phyloP scores from a whole-genome alignment of 371 early-diverging fungal species.

The Globomyces sp. region DNA sequence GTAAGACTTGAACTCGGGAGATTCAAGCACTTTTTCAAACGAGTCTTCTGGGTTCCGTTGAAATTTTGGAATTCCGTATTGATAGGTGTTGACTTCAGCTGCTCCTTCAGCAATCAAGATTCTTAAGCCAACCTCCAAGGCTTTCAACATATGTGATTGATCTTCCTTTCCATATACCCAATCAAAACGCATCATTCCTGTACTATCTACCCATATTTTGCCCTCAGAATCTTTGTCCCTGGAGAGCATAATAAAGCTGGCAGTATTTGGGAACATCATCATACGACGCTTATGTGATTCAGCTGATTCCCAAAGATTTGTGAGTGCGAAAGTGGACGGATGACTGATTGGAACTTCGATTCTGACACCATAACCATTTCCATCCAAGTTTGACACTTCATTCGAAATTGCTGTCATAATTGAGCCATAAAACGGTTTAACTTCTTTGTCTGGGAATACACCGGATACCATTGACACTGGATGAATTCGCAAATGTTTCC shows the following conservation, averaged over 20 bases:
- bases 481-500: conserved; percentile 64
- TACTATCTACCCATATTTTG: conserved; percentile 35
- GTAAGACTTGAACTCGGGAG: conserved; percentile 28
- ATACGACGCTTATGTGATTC: conserved; percentile 55
- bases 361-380: conserved; percentile 65
- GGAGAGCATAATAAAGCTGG: conserved; percentile 51
- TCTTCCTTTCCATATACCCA: conserved; percentile 60
- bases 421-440: conserved; percentile 58
- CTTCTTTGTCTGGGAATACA: conserved; percentile 52
- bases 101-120: conserved; percentile 64
- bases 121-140: conserved; percentile 49
- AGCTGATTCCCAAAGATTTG: conserved; percentile 53
- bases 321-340: conserved; percentile 45
- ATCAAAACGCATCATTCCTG: conserved; percentile 41
- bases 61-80: conserved; percentile 33
- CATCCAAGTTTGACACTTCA: conserved; percentile 42
- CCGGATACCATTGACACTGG: conserved; percentile 65
- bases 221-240: conserved; percentile 67
- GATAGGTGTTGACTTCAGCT: conserved; percentile 56
- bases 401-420: conserved; percentile 67
- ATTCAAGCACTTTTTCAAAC: conserved; percentile 22
- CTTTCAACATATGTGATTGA: conserved; percentile 46
- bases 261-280: conserved; percentile 46
- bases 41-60: conserved; percentile 15
- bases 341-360: conserved; percentile 67